Base-by-base conservation (phyloP, 805 yeast species). In the Candida anglica region DNA sequence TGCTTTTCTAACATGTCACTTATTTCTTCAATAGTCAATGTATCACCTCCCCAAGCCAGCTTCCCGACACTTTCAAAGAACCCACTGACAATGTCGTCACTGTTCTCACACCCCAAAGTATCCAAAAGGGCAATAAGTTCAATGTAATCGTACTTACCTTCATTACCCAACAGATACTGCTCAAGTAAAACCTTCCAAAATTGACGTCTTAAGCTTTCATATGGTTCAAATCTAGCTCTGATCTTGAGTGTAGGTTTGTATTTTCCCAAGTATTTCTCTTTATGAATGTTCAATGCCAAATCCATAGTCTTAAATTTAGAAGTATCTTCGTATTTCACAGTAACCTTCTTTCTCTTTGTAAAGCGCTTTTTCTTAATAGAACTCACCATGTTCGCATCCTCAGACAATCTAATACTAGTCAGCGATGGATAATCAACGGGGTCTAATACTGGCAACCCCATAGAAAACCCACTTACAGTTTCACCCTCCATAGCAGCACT, bases 101-200 rank as follows among this genome's bases (percentile, higher is more conserved):
- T 67, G 22, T 59, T 58, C 2, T 59, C 55, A 22, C 66, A 75
- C 0, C 87, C 87, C 20, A 82, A 53, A 2, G 79, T 61, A 36
- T 77, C 91, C 30, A 89, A 63, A 50, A 86, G 71, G 3, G 81
- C 65, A 1, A 71, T 69, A 17, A 87, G 54, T 47, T 86, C 93
- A 28, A 77, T 65, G 29, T 76, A 63, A 43, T 77, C 78, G 41
- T 77, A 64, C 7, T 65, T 60, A 9, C 57, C 57, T 1, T 41
- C 36, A 10, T 42, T 47, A 19, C 24, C 10, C 18, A 58, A 60
- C 28, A 55, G 76, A 45, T 70, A 80, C 41, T 75, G 74, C 22
- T 69, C 71, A 11, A 86, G 62, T 5, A 86, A 63, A 8, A 75
- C 66, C 27, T 65, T 58, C 91, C 95, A 87, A 43, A 89, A 74